Evolutionary conservation across 208 protist genomes (phyloP), one percentile per base, ranked within the genome.

Genomic region (Leishmania guyanensis): DNA sequence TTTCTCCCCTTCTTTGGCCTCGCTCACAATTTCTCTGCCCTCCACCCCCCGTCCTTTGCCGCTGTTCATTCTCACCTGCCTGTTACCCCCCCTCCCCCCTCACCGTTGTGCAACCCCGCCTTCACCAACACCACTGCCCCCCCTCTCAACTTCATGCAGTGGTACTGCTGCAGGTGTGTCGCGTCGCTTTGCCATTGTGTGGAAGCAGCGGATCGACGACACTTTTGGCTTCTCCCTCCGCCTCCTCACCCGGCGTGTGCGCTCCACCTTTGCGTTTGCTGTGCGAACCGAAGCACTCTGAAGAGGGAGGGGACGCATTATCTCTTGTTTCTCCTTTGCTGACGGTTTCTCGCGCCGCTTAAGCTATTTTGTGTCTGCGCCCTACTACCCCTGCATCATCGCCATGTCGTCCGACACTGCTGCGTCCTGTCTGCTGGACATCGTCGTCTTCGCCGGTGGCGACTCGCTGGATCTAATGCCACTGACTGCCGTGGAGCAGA

Each of bases 361-460:
- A 2, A 39, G 22, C 46, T 48, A 36, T 2, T 48, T n/a, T 39
- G 33, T 60, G n/a, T 65, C 48, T 62, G 68, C 4, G n/a, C 8
- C 22, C 43, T 29, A 2, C 53, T 3, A 72, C 53, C 43, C 33
- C 9, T 10, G 68, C 68, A 72, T 72, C 68, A 29, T 17, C 72
- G 29, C 16, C n/a, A 81, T 83, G 79, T 79, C 80, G 2, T 58
- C 75, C 50, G 80, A 88, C 53, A 84, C 58, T 14, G 79, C 85
- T 17, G 81, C 81, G 72, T 77, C 80, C 6, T 87, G 86, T 65
- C 82, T 96, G 48, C 85, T 95, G 58, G 94, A 96, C 87, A 80
- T 97, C 46, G 90, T 97, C 50, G 88, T 97, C n/a, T 91, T 97
- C 75, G 91, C 92, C 16, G 88, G 92, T 50, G 92, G 91, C n/a